Percentiles rank a stretch among this genome's conserved stretches.
These are phyloP conservation scores for Styphnolobium japonicum DNA, from an alignment of 306 rosid species.

Conservation along the genomic window DNA sequence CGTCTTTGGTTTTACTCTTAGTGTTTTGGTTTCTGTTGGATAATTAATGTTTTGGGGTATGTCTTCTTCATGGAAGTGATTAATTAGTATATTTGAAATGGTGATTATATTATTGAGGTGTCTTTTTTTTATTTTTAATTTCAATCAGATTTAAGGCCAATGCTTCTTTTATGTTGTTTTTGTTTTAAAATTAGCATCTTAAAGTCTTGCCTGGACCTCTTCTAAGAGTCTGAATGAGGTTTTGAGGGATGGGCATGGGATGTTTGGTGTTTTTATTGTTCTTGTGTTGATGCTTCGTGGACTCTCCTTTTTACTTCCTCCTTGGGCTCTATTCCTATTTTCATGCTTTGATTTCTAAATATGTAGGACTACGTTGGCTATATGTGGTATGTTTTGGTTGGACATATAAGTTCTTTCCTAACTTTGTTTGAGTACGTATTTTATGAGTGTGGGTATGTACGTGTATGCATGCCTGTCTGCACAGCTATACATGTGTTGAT, in stretches of 20 bases:
- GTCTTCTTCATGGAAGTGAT: constrained; percentile 1
- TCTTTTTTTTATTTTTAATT: neutral
- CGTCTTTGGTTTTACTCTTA: neutral
- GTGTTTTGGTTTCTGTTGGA: neutral
- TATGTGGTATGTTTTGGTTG: constrained; percentile 1
- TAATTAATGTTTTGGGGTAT: neutral
- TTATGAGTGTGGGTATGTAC: neutral
- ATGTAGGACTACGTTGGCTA: neutral
- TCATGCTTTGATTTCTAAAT: constrained; percentile 3
- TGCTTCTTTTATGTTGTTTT: neutral
- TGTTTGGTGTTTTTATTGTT: neutral
- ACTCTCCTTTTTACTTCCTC: neutral
- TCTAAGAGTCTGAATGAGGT: neutral
- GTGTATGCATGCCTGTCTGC: neutral
- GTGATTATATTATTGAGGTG: neutral
- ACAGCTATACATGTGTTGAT: neutral
- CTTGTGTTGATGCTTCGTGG: neutral
- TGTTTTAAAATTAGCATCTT: neutral
- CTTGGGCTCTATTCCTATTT: neutral
- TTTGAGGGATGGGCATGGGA: neutral
- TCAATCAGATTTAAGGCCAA: neutral
- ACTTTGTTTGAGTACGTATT: neutral
- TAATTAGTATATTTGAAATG: neutral
- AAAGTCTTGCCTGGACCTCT: neutral
- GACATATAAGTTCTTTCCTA: neutral